A percentile compares a stretch with the other conserved stretches of the same genome.
Evolutionary conservation across 305 asterid genomes (phyloP).

Genomic region (Fraxinus platypoda): DNA sequence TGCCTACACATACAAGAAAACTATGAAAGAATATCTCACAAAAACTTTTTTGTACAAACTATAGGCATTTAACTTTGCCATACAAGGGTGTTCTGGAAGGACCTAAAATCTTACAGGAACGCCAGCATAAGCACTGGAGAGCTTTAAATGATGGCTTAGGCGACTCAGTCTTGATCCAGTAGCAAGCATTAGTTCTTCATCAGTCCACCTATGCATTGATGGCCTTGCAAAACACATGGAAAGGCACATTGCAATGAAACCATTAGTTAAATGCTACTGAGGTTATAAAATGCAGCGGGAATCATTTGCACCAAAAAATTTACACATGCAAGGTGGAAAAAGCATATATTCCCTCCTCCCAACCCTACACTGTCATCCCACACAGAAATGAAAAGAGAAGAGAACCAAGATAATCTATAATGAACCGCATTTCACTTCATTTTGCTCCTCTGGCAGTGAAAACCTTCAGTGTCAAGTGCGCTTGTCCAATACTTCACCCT

Average conservation of each 20-base stretch:
- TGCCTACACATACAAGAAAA: not conserved
- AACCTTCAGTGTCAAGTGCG: not conserved
- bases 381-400: not conserved
- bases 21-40: not conserved
- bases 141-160: slow-evolving; percentile 56
- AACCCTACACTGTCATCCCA: not conserved
- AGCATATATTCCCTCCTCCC: not conserved
- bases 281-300: slow-evolving; percentile 24
- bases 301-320: slow-evolving; percentile 4
- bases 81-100: slow-evolving; percentile 14
- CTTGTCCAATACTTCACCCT: not conserved
- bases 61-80: not conserved
- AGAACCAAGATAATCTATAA: not conserved
- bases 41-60: slow-evolving; percentile 9
- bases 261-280: slow-evolving; percentile 1
- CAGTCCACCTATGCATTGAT: slow-evolving; percentile 54
- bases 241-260: not conserved
- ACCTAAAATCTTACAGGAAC: slow-evolving; percentile 53
- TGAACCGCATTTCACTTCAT: slow-evolving; percentile 1
- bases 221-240: slow-evolving; percentile 21
- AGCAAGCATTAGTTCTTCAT: slow-evolving; percentile 72
- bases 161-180: slow-evolving; percentile 54
- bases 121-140: slow-evolving; percentile 68
- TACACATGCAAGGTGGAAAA: not conserved
- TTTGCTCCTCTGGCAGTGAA: not conserved